Conservation (phyloP, 176 grass and related monocot species). For the Elaeis guineensis region DNA sequence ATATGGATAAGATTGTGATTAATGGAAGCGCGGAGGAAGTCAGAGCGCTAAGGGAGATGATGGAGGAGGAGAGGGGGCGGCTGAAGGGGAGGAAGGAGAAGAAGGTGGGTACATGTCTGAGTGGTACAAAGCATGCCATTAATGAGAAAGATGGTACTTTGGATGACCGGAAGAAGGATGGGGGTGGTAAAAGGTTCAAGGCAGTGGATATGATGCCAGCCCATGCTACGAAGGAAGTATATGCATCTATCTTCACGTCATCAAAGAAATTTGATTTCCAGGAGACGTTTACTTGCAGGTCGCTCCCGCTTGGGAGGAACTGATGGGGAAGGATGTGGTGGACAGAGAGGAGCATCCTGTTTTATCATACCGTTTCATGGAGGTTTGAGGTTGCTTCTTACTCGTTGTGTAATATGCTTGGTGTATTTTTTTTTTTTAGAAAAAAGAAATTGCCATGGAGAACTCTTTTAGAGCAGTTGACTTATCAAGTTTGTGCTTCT, state of each 20-base stretch:
- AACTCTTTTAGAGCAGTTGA: no score
- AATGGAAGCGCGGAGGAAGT: conserved; percentile 77
- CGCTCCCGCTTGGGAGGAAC: conserved; percentile 76
- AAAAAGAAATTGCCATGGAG: no score
- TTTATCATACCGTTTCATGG: no score
- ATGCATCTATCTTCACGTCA: conserved; percentile 87
- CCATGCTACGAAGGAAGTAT: conserved; percentile 77
- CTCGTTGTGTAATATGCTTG: no score
- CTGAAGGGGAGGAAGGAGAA: conserved; percentile 77
- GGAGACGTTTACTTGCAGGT: conserved; percentile 69
- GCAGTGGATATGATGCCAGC: conserved; percentile 56
- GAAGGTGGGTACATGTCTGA: conserved; percentile 46
- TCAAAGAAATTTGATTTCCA: conserved; percentile 77
- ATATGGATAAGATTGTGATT: conserved; percentile 58
- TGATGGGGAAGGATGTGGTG: conserved; percentile 12
- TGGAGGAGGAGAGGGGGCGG: conserved; percentile 77
- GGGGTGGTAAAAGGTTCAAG: conserved; percentile 59
- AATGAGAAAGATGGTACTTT: conserved; percentile 27
- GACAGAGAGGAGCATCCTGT: no score
- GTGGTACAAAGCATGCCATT: conserved; percentile 42
- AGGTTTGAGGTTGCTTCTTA: no score
- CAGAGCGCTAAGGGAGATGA: conserved; percentile 43
- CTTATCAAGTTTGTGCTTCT: no score
- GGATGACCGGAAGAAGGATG: conserved; percentile 68
- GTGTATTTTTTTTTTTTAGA: no score